These are phyloP conservation scores for Canavalia gladiata DNA, from an alignment of 306 rosid genomes.

Conservation along the genomic window DNA sequence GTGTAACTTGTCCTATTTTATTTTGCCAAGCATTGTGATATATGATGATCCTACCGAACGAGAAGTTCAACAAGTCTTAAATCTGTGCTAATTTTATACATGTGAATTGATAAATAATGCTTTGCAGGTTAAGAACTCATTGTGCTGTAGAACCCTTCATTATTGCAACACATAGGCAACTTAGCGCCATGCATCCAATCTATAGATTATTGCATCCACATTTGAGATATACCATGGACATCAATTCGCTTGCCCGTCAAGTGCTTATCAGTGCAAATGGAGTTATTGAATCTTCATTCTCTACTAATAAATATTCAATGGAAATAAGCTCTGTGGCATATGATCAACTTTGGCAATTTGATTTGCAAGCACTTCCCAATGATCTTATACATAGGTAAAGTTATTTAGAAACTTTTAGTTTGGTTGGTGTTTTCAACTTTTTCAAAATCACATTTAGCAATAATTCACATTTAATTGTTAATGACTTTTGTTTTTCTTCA, in stretches of 20 bases:
- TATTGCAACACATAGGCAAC: conserved; percentile 61
- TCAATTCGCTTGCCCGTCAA: conserved; percentile 56
- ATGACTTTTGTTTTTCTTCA: not conserved
- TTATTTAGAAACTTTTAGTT: not conserved
- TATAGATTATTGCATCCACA: conserved; percentile 59
- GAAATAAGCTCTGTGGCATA: conserved; percentile 54
- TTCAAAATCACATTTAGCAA: not conserved
- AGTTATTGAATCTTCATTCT: conserved; percentile 54
- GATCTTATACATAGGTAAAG: conserved; percentile 58
- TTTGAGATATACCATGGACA: conserved; percentile 57
- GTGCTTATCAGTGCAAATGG: conserved; percentile 56
- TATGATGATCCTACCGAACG: not conserved
- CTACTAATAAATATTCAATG: conserved; percentile 54
- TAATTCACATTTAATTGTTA: not conserved
- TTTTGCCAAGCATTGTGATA: conserved; percentile 5
- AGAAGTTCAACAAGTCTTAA: not conserved
- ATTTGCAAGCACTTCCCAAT: conserved; percentile 58
- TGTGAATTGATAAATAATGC: not conserved
- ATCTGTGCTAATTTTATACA: not conserved
- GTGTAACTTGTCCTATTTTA: not conserved
- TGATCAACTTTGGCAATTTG: conserved; percentile 57
- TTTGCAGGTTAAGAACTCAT: conserved; percentile 62
- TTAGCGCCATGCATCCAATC: conserved; percentile 63
- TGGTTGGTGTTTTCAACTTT: not conserved
- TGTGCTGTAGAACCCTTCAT: conserved; percentile 55